Percentiles rank a stretch among this genome's conserved stretches.
These are phyloP conservation scores for Fusarium fracticaudum DNA, from an alignment of 2,329 filamentous ascomycete genomes.

Conservation along the genomic window DNA sequence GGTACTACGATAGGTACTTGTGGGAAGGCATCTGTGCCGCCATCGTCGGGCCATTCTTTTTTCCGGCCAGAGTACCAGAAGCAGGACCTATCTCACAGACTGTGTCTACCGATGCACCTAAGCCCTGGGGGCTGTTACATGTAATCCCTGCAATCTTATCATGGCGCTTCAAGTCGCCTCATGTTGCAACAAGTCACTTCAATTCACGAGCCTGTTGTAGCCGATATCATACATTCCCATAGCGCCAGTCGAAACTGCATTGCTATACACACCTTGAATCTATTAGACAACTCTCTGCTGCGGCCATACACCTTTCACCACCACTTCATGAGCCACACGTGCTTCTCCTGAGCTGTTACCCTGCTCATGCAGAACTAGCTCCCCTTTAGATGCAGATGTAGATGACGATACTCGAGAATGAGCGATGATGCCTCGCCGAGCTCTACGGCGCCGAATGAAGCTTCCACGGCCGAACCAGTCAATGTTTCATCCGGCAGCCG, in stretches of 20 bases:
- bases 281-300: background rate
- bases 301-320: background rate
- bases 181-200: constrained; percentile 24
- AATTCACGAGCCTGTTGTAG: constrained; percentile 18
- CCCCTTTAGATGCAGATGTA: constrained; percentile 37
- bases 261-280: background rate
- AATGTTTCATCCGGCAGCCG: constrained; percentile 25
- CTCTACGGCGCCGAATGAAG: constrained; percentile 49
- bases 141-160: constrained; percentile 41
- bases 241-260: constrained; percentile 5
- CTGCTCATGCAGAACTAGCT: constrained; percentile 47
- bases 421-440: constrained; percentile 60
- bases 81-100: background rate
- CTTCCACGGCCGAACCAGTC: constrained; percentile 26
- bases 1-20: constrained; percentile 34
- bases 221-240: constrained; percentile 11
- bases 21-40: constrained; percentile 4
- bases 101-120: background rate
- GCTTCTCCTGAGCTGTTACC: constrained; percentile 38
- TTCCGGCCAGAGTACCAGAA: constrained; percentile 5
- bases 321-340: constrained; percentile 40
- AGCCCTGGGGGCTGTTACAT: constrained; percentile 1
- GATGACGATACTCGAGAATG: constrained; percentile 57
- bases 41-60: constrained; percentile 24
- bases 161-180: constrained; percentile 33